A percentile compares a stretch with the other conserved stretches of the same genome.
These are phyloP conservation scores for Phragmites australis DNA, from an alignment of 176 grass and related monocot species.

Conservation along the genomic window DNA sequence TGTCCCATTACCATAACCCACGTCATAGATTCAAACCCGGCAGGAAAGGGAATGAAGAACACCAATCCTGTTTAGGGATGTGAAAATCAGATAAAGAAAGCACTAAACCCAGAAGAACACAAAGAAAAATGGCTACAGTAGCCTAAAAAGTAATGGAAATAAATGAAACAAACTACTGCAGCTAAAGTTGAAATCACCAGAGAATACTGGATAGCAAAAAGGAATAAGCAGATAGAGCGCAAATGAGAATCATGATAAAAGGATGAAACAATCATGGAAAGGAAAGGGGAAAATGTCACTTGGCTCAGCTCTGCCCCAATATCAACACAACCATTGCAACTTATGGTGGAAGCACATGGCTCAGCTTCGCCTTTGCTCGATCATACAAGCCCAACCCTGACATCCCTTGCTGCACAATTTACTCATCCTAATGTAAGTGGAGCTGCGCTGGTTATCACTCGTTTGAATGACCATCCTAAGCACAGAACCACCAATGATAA, in stretches of 20 bases:
- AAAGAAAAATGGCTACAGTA: too few relatives aligned
- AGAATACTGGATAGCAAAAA: too few relatives aligned
- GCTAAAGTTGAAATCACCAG: neutral
- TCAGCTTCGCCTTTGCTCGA: neutral
- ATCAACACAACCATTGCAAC: neutral
- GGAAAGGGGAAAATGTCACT: neutral
- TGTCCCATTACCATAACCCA: neutral
- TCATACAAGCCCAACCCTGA: conserved; percentile 4
- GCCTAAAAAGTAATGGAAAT: too few relatives aligned
- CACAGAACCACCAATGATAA: neutral
- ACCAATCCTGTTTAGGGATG: too few relatives aligned
- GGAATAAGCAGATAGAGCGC: neutral
- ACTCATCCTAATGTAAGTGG: neutral
- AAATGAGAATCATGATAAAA: neutral
- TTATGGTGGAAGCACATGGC: neutral
- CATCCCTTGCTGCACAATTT: conserved; percentile 1
- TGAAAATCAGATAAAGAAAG: too few relatives aligned
- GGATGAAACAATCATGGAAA: neutral
- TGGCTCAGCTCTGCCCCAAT: neutral
- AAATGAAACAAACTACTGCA: neutral
- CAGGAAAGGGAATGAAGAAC: neutral
- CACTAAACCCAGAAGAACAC: neutral
- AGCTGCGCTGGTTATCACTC: conserved; percentile 21
- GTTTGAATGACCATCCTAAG: conserved; percentile 29
- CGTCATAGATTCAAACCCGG: neutral